Percentiles rank a stretch among this genome's conserved stretches.
Conservation (phyloP, 371 early-diverging fungal species). For the Rhizopus arrhizus region DNA sequence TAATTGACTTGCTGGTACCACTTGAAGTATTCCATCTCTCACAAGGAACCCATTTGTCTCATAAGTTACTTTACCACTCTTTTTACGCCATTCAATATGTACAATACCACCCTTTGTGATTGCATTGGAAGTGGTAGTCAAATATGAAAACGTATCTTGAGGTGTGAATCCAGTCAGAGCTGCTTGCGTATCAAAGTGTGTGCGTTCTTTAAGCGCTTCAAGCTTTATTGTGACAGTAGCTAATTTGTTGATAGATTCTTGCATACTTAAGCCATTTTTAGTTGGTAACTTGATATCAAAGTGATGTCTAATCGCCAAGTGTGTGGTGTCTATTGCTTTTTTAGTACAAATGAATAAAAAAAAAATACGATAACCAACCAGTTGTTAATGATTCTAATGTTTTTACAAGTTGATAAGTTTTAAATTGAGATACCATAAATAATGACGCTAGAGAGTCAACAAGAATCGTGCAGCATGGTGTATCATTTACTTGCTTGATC, state of each 20-base stretch:
- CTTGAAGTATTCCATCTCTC: constrained; percentile 13
- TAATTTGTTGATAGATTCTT: constrained; percentile 37
- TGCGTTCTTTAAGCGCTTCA: constrained; percentile 32
- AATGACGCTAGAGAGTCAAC: constrained; percentile 44
- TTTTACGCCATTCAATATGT: constrained; percentile 47
- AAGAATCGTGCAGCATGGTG: constrained; percentile 26
- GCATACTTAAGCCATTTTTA: constrained; percentile 16
- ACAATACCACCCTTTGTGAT: constrained; percentile 37
- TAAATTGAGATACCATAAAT: constrained; percentile 32
- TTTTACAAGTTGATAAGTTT: constrained; percentile 43
- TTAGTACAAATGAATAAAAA: neutral
- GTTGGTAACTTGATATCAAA: constrained; percentile 29
- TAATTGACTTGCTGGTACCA: constrained; percentile 27
- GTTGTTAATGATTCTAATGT: constrained; percentile 42
- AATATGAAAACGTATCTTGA: constrained; percentile 45
- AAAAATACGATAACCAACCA: constrained; percentile 25
- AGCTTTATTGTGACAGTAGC: constrained; percentile 37
- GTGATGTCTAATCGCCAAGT: constrained; percentile 37
- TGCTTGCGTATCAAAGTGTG: constrained; percentile 36
- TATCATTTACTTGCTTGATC: constrained; percentile 18
- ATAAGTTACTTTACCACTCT: constrained; percentile 50
- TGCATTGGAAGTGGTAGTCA: constrained; percentile 38
- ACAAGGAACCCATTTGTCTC: constrained; percentile 37
- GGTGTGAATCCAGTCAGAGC: constrained; percentile 47
- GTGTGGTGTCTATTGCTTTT: constrained; percentile 28